A percentile compares a stretch with the other conserved stretches of the same genome.
Evolutionary conservation across 2,329 filamentous ascomycete species (phyloP).

Genomic region (Apiospora phragmitis): DNA sequence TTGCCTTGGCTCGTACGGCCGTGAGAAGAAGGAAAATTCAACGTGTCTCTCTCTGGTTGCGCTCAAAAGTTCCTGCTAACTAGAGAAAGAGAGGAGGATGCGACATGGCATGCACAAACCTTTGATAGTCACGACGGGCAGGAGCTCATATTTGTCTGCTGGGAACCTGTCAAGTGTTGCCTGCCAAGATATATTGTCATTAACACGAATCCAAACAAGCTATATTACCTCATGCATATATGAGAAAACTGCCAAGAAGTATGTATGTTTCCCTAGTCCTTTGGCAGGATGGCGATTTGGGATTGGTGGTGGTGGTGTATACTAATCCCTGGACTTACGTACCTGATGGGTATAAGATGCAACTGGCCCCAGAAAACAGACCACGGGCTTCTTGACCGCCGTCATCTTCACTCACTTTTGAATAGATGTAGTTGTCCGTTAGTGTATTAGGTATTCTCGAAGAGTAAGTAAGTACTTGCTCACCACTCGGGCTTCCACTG

Average conservation of each 20-base stretch:
- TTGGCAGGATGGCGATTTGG: not conserved
- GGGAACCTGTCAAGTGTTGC: constrained; percentile 50
- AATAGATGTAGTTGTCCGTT: not conserved
- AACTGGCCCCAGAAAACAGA: constrained; percentile 50
- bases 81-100: not conserved
- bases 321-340: constrained; percentile 19
- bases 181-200: constrained; percentile 28
- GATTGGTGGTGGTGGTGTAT: not conserved
- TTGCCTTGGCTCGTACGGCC: too few relatives aligned
- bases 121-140: constrained; percentile 53
- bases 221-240: not conserved
- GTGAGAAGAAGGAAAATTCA: too few relatives aligned
- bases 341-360: constrained; percentile 55
- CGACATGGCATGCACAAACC: constrained; percentile 26
- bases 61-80: not conserved
- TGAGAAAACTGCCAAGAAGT: too few relatives aligned
- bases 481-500: not conserved
- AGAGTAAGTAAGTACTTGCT: not conserved
- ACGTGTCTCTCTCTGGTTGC: not conserved
- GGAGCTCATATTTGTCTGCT: constrained; percentile 46
- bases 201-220: not conserved
- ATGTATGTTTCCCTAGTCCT: not conserved
- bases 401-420: not conserved
- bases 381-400: constrained; percentile 36
- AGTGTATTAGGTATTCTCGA: not conserved